A percentile compares a stretch with the other conserved stretches of the same genome.
These are phyloP conservation scores for Sclerotinia subarctica DNA, from an alignment of 2,329 filamentous ascomycete genomes.

Conservation along the genomic window DNA sequence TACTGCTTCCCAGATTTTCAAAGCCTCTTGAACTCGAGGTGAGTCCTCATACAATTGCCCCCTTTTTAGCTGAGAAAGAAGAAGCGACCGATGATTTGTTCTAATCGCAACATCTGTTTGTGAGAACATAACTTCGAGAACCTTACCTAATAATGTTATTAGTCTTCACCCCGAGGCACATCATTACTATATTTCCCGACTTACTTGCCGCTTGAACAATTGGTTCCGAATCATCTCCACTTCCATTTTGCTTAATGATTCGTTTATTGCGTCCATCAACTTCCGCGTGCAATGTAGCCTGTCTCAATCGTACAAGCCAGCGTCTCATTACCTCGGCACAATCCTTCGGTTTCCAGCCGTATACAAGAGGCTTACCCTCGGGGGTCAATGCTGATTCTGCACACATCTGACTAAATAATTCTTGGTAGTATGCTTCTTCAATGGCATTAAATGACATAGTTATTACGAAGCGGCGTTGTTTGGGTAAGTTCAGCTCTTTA, in stretches of 20 bases:
- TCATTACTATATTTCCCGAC: conserved; percentile 11
- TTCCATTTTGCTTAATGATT: conserved; percentile 51
- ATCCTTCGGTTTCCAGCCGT: conserved; percentile 61
- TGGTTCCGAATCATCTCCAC: conserved; percentile 53
- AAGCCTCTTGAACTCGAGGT: conserved; percentile 62
- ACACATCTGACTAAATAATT: conserved; percentile 73
- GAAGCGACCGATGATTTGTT: conserved; percentile 63
- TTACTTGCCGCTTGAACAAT: conserved; percentile 74
- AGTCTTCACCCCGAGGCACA: not conserved
- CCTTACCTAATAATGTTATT: conserved; percentile 52
- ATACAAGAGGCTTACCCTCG: conserved; percentile 47
- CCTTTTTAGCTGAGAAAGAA: conserved; percentile 61
- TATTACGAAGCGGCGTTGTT: conserved; percentile 82
- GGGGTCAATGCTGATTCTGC: conserved; percentile 62
- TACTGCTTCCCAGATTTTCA: conserved; percentile 65
- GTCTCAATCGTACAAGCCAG: conserved; percentile 75
- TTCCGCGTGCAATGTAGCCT: conserved; percentile 83
- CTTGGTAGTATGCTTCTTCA: conserved; percentile 84
- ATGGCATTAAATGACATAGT: conserved; percentile 86
- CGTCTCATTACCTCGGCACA: conserved; percentile 69
- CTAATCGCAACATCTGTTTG: conserved; percentile 68
- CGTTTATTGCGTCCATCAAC: conserved; percentile 66
- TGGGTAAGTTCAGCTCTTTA: conserved; percentile 73
- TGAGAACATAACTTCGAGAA: conserved; percentile 88
- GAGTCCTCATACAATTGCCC: conserved; percentile 81